Base-by-base conservation (phyloP, 257 asterid genomes). In the Paulownia fortunei region DNA sequence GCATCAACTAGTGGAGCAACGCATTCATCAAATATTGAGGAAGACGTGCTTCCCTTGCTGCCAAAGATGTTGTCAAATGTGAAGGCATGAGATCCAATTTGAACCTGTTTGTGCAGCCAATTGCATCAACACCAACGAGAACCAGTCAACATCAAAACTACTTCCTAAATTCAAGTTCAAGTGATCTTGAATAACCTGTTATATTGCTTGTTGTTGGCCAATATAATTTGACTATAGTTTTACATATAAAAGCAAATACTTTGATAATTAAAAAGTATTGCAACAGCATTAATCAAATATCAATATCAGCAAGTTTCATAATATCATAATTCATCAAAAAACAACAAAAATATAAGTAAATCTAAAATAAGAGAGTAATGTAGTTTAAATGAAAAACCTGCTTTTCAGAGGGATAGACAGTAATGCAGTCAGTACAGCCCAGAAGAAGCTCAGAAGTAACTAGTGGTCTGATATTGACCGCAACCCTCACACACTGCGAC, bases 51-150 rank as follows among this genome's bases (percentile, higher is more conserved):
- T 44, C 95, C 97, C 63, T 70, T 88, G 62, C 89, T 86, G n/a
- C 99, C 99, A 72, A 85, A 96, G 1, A 96, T 81, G 70, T 87
- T 62, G 82, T 96, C 99, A 73, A 89, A 96, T 3, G 99, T 96
- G 84, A 93, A 96, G 6, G 96, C 87, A 76, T 96, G 99, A 6
- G 99, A 88, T 44, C 99, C 99, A 77, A 96, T 93, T 75, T 93
- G 99, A 75, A 96, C 99, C 99, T 96, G 84, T 79, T 79, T 21
- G 72, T 72, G 49, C 80, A 82, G 34, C 30, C 74, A 82, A 72
- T 63, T n/a, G 55, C 65, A 74, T n/a, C 72, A 73, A 77, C 9
- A 65, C 13, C 34, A 68, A 27, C 5, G n/a, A 70, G 19, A 26
- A 52, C 23, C 51, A 37, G 36, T 59, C 37, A 76, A 66, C 19